A percentile compares a stretch with the other conserved stretches of the same genome.
Evolutionary conservation across 1,139 yeast species (phyloP).

Genomic region (Taphrina sp.): DNA sequence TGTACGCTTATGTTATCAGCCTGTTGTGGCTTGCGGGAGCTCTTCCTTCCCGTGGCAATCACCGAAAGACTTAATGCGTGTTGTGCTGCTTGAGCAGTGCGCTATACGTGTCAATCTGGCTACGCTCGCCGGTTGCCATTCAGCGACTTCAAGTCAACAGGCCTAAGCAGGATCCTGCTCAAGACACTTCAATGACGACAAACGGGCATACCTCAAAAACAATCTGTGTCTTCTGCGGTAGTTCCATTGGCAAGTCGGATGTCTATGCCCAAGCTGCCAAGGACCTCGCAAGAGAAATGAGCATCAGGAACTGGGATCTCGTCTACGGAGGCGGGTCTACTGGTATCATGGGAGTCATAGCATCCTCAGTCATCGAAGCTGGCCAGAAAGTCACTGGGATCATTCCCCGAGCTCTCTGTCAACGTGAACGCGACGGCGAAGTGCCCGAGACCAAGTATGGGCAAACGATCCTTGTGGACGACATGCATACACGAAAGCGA

Average conservation of each 20-base stretch:
- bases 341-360: conserved; percentile 75
- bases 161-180: too few species aligned
- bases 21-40: too few species aligned
- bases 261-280: conserved; percentile 22
- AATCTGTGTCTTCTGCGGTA: conserved; percentile 33
- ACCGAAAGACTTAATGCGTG: too few species aligned
- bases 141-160: too few species aligned
- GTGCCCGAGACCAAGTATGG: conserved; percentile 71
- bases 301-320: conserved; percentile 42
- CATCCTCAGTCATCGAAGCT: conserved; percentile 73
- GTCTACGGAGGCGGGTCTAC: conserved; percentile 92
- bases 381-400: conserved; percentile 68
- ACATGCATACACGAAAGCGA: conserved; percentile 87
- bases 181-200: too few species aligned
- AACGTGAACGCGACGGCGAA: conserved; percentile 60
- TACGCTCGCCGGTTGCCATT: too few species aligned
- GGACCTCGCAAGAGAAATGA: conserved; percentile 19
- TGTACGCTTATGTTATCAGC: too few species aligned
- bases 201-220: conserved; percentile 4
- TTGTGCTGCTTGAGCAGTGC: too few species aligned
- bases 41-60: too few species aligned
- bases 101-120: too few species aligned
- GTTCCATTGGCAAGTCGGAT: conserved; percentile 24
- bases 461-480: conserved; percentile 73
- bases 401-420: conserved; percentile 77